These are phyloP conservation scores for Cordyceps cateniannulata DNA, from an alignment of 2,329 filamentous ascomycete species.

Conservation along the genomic window DNA sequence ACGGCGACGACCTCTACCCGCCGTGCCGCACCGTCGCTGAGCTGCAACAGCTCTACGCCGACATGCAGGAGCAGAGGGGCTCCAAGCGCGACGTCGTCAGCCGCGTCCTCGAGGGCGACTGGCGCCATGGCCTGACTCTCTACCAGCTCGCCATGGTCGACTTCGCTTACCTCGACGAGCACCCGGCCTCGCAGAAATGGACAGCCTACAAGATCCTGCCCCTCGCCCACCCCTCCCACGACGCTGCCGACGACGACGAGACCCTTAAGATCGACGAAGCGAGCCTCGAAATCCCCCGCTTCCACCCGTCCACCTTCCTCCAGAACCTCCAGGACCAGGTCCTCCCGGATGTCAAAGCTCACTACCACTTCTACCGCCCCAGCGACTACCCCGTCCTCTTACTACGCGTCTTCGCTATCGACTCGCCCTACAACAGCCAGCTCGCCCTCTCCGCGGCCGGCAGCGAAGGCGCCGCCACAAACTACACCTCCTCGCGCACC, in stretches of 20 bases:
- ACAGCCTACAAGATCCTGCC: constrained; percentile 53
- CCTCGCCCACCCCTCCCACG: constrained; percentile 34
- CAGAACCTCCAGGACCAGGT: constrained; percentile 68
- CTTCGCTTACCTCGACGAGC: constrained; percentile 58
- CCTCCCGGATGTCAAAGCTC: constrained; percentile 72
- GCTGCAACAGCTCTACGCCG: constrained; percentile 58
- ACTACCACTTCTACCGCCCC: constrained; percentile 74
- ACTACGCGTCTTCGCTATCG: constrained; percentile 71
- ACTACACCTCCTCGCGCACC: constrained; percentile 60
- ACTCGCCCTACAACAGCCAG: constrained; percentile 70
- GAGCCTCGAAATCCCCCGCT: constrained; percentile 55
- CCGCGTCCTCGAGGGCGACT: constrained; percentile 61
- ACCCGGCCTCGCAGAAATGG: constrained; percentile 59
- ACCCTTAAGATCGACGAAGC: constrained; percentile 36
- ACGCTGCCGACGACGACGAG: constrained; percentile 34
- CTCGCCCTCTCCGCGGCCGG: constrained; percentile 35
- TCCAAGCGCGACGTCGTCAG: constrained; percentile 57
- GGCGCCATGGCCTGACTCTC: constrained; percentile 56
- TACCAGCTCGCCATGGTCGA: constrained; percentile 66
- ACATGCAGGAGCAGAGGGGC: constrained; percentile 54
- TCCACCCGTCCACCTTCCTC: constrained; percentile 76
- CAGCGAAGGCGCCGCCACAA: constrained; percentile 30
- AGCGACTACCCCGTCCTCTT: constrained; percentile 62
- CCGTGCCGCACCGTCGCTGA: constrained; percentile 58
- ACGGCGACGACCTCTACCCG: constrained; percentile 61